These are phyloP conservation scores for Colletotrichum coccodes DNA, from an alignment of 2,329 filamentous ascomycete genomes.

Conservation along the genomic window DNA sequence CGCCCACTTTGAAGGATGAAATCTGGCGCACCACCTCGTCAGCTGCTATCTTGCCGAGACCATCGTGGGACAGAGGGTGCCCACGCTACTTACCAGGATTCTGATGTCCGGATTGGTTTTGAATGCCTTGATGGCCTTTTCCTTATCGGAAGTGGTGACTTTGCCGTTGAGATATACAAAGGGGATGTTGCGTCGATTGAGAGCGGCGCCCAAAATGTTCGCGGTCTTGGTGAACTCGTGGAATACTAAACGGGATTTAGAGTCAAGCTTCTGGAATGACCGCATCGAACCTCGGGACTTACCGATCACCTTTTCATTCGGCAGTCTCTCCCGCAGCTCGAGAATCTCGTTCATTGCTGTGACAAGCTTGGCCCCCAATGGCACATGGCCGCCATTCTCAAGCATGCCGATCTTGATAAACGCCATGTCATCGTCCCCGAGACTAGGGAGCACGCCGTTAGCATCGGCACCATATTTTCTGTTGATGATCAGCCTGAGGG, in stretches of 20 bases:
- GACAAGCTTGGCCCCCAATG: constrained; percentile 47
- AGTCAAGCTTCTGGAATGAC: no score
- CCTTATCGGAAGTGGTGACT: constrained; percentile 32
- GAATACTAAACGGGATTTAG: constrained; percentile 47
- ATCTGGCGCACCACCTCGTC: no score
- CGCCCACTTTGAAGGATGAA: constrained; percentile 45
- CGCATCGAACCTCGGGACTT: no score
- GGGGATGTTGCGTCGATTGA: constrained; percentile 39
- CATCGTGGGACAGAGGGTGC: constrained; percentile 18
- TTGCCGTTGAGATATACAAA: constrained; percentile 52
- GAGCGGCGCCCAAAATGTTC: constrained; percentile 47
- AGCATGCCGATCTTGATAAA: constrained; percentile 36
- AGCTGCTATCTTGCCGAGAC: no score
- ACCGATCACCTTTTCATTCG: constrained; percentile 53
- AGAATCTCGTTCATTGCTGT: constrained; percentile 43
- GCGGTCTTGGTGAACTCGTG: constrained; percentile 44
- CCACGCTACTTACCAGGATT: constrained; percentile 52
- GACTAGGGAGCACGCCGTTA: constrained; percentile 25
- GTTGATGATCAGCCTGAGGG: neutral
- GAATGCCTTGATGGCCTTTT: constrained; percentile 38
- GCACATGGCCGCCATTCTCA: constrained; percentile 23
- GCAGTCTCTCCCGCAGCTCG: constrained; percentile 42
- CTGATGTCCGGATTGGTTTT: constrained; percentile 22
- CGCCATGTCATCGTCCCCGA: constrained; percentile 4
- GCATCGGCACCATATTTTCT: constrained; percentile 38